Evolutionary conservation across 1,139 yeast species (phyloP), one percentile per base, ranked within the genome.

Genomic region (Hansenula sp.): DNA sequence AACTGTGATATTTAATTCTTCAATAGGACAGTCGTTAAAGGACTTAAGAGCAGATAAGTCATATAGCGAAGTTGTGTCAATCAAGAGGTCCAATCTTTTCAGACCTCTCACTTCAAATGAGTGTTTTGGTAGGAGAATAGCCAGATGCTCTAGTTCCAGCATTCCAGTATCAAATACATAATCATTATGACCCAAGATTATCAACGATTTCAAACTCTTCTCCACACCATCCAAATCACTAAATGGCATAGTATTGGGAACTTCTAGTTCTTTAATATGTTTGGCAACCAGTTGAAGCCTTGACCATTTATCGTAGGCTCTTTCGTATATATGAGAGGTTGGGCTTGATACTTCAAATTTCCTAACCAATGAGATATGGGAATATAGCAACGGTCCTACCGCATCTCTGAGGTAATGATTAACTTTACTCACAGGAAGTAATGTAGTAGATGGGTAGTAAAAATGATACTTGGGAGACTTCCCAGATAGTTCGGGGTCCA

Each of bases 51-150:
- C 27, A 17, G 24, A 11, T 17, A 41, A 4, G 2, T 31, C 11
- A 16, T 5, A 8, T 15, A 36, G 5, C 3, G 27, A 1, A 28
- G 45, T 42, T 3, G 49, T 34, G 24, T 43, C 49, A 11, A 54
- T 18, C 11, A 51, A 21, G 5, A 54, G 28, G 29, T 54, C 58
- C 11, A 54, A 43, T 35, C 58, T 43, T 9, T 37, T 35, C 5
- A 35, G 5, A 9, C 16, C 24, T 2, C 7, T 3, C 2, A 35
- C 7, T 17, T 27, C 17, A 16, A 17, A 27, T 3, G 4, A 4
- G 5, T 35, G 16, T 5, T 27, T 25, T 2, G 38, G 31, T 16
- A 35, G 16, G 16, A 24, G 21, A 2, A 35, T 9, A 7, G 31
- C 31, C 3, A 35, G 11, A 27, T 35, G 38, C 10, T 25, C 24